A percentile compares a stretch with the other conserved stretches of the same genome.
These are phyloP conservation scores for Penstemon barbatus DNA, from an alignment of 257 asterid genomes.

Conservation along the genomic window DNA sequence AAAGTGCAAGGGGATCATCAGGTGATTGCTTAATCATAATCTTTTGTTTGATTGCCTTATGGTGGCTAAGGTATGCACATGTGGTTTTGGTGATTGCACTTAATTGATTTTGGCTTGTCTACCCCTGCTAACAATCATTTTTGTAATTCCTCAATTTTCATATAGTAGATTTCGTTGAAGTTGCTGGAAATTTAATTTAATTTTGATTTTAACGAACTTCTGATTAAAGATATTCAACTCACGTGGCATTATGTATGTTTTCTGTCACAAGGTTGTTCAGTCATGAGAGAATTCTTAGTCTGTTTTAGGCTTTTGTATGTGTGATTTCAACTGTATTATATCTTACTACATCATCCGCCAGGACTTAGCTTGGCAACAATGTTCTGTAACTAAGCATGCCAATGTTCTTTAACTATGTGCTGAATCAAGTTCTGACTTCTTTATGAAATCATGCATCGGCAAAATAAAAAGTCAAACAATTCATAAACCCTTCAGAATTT, in stretches of 20 bases:
- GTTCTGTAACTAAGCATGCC: background rate
- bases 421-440: slow-evolving; percentile 16
- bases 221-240: slow-evolving; percentile 10
- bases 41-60: slow-evolving; percentile 23
- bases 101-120: slow-evolving; percentile 16
- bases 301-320: slow-evolving; percentile 18
- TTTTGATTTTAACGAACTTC: slow-evolving; percentile 11
- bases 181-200: slow-evolving; percentile 11
- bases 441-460: slow-evolving; percentile 13
- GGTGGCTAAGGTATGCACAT: slow-evolving; percentile 20
- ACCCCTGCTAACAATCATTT: slow-evolving; percentile 4
- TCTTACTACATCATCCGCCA: slow-evolving; percentile 15
- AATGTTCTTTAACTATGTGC: slow-evolving; percentile 15
- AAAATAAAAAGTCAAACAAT: background rate
- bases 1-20: slow-evolving; percentile 98
- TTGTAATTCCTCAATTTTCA: slow-evolving; percentile 7
- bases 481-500: background rate
- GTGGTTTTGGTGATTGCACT: slow-evolving; percentile 24
- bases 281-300: slow-evolving; percentile 5
- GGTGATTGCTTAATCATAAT: slow-evolving; percentile 50
- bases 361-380: slow-evolving; percentile 13
- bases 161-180: slow-evolving; percentile 10
- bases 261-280: slow-evolving; percentile 10
- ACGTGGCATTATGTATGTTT: background rate
- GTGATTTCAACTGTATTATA: slow-evolving; percentile 17